Evolutionary conservation across 1,139 yeast genomes (phyloP).

Genomic region (Citeromyces hawaiiensis): DNA sequence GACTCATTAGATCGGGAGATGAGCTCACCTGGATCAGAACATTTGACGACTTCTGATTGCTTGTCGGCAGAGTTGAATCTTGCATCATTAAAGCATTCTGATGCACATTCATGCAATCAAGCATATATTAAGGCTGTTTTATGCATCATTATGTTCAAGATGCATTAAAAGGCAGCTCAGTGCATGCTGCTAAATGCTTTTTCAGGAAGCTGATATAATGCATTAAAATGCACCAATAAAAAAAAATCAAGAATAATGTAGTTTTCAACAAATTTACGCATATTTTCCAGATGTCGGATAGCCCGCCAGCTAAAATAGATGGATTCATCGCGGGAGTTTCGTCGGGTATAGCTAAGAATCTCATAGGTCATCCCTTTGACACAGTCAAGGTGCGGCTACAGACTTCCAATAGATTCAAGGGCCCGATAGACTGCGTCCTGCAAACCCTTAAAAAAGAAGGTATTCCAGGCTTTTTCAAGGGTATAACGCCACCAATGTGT

Average conservation of each 20-base stretch:
- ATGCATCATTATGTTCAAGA: too few relatives aligned
- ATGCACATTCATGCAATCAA: too few relatives aligned
- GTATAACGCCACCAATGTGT: conserved; percentile 82
- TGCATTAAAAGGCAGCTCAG: too few relatives aligned
- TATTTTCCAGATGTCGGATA: conserved; percentile 2
- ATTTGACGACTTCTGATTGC: too few relatives aligned
- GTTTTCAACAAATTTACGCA: neutral
- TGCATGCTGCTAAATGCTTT: too few relatives aligned
- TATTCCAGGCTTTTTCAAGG: conserved; percentile 64
- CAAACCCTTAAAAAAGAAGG: conserved; percentile 71
- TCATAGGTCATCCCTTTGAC: conserved; percentile 91
- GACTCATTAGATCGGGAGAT: too few relatives aligned
- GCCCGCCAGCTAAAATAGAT: conserved; percentile 39
- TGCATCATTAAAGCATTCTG: too few relatives aligned
- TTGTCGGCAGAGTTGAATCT: too few relatives aligned
- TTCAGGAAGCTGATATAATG: too few relatives aligned
- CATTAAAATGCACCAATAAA: neutral
- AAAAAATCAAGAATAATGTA: neutral
- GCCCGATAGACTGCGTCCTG: conserved; percentile 70
- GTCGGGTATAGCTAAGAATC: conserved; percentile 75
- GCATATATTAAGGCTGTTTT: too few relatives aligned
- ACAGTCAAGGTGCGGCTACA: conserved; percentile 82
- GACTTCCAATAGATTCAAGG: conserved; percentile 66
- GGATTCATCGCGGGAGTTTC: conserved; percentile 86
- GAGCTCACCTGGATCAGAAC: too few relatives aligned